Evolutionary conservation across 768 basidiomycete genomes (phyloP).

Genomic region (Omphalotus guepiniiformis): DNA sequence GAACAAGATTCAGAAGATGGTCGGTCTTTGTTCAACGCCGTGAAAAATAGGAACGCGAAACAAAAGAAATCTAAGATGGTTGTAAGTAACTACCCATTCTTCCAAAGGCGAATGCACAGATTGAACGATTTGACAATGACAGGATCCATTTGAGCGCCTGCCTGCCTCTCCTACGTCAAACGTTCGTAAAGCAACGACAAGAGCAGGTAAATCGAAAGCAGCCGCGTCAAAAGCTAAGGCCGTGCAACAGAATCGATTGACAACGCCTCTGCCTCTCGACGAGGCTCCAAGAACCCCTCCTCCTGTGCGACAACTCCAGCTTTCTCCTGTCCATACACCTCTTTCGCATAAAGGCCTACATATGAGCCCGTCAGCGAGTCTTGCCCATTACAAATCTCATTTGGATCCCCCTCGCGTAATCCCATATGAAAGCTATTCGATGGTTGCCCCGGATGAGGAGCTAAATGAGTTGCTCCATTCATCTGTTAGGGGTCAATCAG

Average conservation of each 20-base stretch:
- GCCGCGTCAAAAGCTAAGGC: neutral
- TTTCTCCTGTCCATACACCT: conserved; percentile 63
- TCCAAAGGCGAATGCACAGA: neutral
- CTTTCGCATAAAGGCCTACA: conserved; percentile 64
- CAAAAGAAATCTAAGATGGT: neutral
- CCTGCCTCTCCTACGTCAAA: conserved; percentile 9
- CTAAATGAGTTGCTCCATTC: conserved; percentile 39
- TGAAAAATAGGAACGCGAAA: neutral
- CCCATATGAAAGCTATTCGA: conserved; percentile 28
- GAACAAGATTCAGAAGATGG: conserved; percentile 5
- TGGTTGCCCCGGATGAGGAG: too few relatives aligned
- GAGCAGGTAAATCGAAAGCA: conserved; percentile 13
- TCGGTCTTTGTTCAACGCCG: neutral
- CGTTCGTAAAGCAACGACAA: conserved; percentile 13
- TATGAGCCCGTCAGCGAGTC: conserved; percentile 64
- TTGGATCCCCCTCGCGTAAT: conserved; percentile 55
- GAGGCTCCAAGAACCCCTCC: conserved; percentile 1
- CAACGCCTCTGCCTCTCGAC: conserved; percentile 20
- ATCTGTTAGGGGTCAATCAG: conserved; percentile 40
- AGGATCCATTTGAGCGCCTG: conserved; percentile 5
- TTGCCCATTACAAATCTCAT: conserved; percentile 65
- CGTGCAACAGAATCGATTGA: conserved; percentile 8
- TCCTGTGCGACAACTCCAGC: conserved; percentile 22
- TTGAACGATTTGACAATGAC: neutral
- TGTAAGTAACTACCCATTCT: conserved; percentile 5